Evolutionary conservation across 768 basidiomycete genomes (phyloP).

Genomic region (Lentinula detonsa): DNA sequence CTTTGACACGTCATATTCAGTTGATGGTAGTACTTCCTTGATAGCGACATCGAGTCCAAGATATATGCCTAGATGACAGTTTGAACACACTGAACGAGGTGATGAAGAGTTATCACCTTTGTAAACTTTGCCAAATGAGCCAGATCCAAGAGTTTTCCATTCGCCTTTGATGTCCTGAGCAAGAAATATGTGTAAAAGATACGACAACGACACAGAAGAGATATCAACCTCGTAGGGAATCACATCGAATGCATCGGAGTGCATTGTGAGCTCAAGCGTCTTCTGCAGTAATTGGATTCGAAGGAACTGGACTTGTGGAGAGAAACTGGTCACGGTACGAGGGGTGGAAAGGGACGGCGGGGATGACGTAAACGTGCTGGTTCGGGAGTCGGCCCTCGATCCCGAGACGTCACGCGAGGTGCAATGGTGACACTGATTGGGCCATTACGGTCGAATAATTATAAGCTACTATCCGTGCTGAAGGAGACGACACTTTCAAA

Average conservation of each 20-base stretch:
- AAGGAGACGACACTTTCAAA: no score
- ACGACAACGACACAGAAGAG: background rate
- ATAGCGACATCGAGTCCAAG: conserved; percentile 95
- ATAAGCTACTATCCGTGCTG: no score
- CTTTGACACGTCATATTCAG: conserved; percentile 90
- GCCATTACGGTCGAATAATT: no score
- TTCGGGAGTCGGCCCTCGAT: no score
- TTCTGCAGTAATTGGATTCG: background rate
- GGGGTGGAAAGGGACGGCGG: no score
- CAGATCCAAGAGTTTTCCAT: conserved; percentile 89
- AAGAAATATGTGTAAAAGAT: conserved; percentile 1
- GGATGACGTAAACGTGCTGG: no score
- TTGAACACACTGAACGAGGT: background rate
- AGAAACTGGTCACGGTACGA: no score
- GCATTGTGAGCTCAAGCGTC: conserved; percentile 9
- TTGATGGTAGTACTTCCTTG: conserved; percentile 92
- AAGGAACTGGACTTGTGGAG: no score
- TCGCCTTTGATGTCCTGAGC: conserved; percentile 77
- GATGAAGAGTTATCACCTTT: conserved; percentile 43
- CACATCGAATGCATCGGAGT: conserved; percentile 77
- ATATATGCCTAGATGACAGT: conserved; percentile 57
- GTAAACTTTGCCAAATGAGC: conserved; percentile 90
- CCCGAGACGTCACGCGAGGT: no score
- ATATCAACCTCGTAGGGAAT: conserved; percentile 74
- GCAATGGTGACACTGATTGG: no score